Conservation (phyloP, 768 basidiomycete species). For the Lepiota venenata region DNA sequence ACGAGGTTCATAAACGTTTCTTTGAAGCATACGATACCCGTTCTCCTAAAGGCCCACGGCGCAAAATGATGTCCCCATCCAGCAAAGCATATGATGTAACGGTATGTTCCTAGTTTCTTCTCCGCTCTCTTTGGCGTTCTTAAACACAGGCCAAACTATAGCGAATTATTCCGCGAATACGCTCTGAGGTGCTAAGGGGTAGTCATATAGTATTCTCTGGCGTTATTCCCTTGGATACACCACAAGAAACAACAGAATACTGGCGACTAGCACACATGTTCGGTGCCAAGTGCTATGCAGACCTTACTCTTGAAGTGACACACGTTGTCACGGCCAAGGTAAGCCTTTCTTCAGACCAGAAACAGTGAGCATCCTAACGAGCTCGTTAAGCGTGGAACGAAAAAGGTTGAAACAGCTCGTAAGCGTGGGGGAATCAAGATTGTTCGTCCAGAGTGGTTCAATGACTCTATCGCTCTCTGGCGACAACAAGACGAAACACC, state of each 20-base stretch:
- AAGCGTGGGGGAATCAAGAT: conserved; percentile 76
- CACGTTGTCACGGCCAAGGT: conserved; percentile 94
- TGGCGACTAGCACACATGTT: conserved; percentile 88
- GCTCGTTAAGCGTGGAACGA: conserved; percentile 68
- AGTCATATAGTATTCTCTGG: conserved; percentile 90
- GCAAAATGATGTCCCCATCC: conserved; percentile 19
- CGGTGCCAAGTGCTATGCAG: conserved; percentile 77
- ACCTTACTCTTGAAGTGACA: conserved; percentile 65
- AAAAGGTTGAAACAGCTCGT: conserved; percentile 85
- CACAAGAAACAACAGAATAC: conserved; percentile 75
- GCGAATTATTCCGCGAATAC: conserved; percentile 84
- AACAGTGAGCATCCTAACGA: not conserved
- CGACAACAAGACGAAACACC: conserved; percentile 70
- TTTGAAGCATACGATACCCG: conserved; percentile 62
- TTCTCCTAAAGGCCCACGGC: conserved; percentile 25
- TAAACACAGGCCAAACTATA: conserved; percentile 26
- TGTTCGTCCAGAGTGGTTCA: conserved; percentile 89
- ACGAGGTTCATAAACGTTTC: conserved; percentile 75
- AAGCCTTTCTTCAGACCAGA: conserved; percentile 11
- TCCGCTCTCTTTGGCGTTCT: conserved; percentile 1
- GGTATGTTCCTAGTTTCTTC: conserved; percentile 39
- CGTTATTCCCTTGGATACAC: conserved; percentile 86
- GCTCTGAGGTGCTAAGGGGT: conserved; percentile 71
- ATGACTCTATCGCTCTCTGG: conserved; percentile 90
- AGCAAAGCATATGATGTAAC: conserved; percentile 64